A percentile compares a stretch with the other conserved stretches of the same genome.
Evolutionary conservation across 2,329 filamentous ascomycete genomes (phyloP).

Genomic region (Fusarium torulosum): DNA sequence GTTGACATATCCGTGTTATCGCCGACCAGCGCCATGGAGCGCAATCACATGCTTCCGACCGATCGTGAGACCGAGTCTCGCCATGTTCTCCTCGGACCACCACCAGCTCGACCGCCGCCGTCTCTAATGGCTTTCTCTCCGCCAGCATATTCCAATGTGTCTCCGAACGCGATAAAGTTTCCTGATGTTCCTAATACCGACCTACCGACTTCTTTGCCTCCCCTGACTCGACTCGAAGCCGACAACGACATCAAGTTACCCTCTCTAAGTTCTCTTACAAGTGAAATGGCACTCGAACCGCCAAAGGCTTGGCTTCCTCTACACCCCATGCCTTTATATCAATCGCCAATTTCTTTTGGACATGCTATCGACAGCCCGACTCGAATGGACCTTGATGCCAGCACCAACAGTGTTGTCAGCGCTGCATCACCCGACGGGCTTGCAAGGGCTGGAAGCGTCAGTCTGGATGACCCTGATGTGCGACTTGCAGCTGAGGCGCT

Average conservation of each 20-base stretch:
- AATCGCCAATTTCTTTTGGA: conserved; percentile 40
- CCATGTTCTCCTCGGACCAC: conserved; percentile 46
- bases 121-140: conserved; percentile 45
- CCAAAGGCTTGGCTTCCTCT: conserved; percentile 60
- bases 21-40: conserved; percentile 54
- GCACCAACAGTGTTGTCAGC: conserved; percentile 57
- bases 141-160: conserved; percentile 43
- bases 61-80: conserved; percentile 45
- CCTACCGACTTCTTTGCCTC: conserved; percentile 42
- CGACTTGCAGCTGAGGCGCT: conserved; percentile 80
- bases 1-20: conserved; percentile 49
- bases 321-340: conserved; percentile 63
- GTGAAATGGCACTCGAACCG: conserved; percentile 47
- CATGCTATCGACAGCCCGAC: conserved; percentile 60
- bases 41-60: conserved; percentile 61
- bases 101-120: conserved; percentile 45
- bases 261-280: conserved; percentile 54
- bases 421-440: conserved; percentile 62
- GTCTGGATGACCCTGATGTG: conserved; percentile 75
- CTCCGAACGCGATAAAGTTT: conserved; percentile 47
- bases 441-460: conserved; percentile 64
- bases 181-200: conserved; percentile 49
- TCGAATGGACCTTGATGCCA: conserved; percentile 63
- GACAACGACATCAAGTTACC: conserved; percentile 52
- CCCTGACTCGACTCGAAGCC: conserved; percentile 41